Conservation (phyloP, 129 eudicot species). For the Tagetes erecta region DNA sequence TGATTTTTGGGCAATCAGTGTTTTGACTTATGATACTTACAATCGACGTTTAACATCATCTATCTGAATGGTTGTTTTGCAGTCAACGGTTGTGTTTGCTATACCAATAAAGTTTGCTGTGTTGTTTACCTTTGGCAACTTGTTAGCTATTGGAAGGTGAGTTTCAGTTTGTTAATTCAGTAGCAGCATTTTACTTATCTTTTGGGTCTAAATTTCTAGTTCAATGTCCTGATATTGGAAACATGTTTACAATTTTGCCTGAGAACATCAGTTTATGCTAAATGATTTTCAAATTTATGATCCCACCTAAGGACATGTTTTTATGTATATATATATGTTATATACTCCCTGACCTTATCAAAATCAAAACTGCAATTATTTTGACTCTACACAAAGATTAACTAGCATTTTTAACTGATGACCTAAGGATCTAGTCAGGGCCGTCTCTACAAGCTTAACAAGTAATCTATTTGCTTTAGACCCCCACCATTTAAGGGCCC, state of each 20-base stretch:
- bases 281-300: neutral
- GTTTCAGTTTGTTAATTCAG: slow-evolving; percentile 1
- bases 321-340: neutral
- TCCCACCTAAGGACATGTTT: neutral
- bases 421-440: neutral
- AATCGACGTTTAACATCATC: slow-evolving; percentile 14
- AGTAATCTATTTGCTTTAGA: too few species aligned
- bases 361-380: neutral
- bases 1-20: neutral
- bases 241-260: slow-evolving; percentile 1
- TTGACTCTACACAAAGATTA: neutral
- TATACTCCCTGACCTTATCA: neutral
- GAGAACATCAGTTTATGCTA: neutral
- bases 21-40: neutral
- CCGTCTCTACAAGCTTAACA: too few species aligned
- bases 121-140: slow-evolving; percentile 83
- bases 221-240: neutral
- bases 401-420: neutral
- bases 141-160: slow-evolving; percentile 94
- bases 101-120: slow-evolving; percentile 93
- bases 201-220: neutral
- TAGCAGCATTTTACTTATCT: slow-evolving; percentile 1
- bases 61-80: slow-evolving; percentile 38
- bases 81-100: slow-evolving; percentile 75
- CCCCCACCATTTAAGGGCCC: too few species aligned